These are phyloP conservation scores for Vachellia collinsii DNA, from an alignment of 306 rosid genomes.

Conservation along the genomic window DNA sequence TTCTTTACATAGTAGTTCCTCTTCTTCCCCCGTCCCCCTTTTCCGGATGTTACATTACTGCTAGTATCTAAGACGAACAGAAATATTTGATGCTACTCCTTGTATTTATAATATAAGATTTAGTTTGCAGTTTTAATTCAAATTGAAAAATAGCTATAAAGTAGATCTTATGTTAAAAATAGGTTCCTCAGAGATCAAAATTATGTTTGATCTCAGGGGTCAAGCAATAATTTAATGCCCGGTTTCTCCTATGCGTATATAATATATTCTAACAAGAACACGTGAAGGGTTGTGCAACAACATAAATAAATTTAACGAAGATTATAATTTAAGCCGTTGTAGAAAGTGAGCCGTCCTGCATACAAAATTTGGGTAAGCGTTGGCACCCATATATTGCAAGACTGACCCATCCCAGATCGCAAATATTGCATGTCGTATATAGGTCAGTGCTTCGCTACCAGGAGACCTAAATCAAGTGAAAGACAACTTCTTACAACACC, in stretches of 20 bases:
- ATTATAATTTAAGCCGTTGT: neutral
- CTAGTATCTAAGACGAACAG: no score
- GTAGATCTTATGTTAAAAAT: no score
- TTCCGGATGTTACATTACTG: no score
- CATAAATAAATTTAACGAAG: neutral
- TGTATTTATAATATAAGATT: no score
- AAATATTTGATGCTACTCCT: no score
- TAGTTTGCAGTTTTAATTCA: no score
- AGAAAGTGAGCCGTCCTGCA: slow-evolving; percentile 32
- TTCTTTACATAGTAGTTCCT: no score
- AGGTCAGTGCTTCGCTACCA: slow-evolving; percentile 1
- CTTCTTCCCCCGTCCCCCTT: no score
- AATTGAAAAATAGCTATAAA: no score
- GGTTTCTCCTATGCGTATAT: neutral
- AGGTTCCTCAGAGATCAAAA: no score
- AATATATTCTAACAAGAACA: neutral
- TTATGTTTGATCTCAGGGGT: neutral
- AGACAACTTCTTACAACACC: neutral
- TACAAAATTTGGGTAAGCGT: slow-evolving; percentile 48
- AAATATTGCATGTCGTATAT: slow-evolving; percentile 23
- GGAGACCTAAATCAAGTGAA: neutral
- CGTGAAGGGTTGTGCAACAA: neutral
- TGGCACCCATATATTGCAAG: slow-evolving; percentile 25
- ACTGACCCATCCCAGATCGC: slow-evolving; percentile 13
- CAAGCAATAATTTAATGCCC: neutral